A percentile compares a stretch with the other conserved stretches of the same genome.
Conservation (phyloP, 768 basidiomycete species). For the Coprinopsis strossmayeri region DNA sequence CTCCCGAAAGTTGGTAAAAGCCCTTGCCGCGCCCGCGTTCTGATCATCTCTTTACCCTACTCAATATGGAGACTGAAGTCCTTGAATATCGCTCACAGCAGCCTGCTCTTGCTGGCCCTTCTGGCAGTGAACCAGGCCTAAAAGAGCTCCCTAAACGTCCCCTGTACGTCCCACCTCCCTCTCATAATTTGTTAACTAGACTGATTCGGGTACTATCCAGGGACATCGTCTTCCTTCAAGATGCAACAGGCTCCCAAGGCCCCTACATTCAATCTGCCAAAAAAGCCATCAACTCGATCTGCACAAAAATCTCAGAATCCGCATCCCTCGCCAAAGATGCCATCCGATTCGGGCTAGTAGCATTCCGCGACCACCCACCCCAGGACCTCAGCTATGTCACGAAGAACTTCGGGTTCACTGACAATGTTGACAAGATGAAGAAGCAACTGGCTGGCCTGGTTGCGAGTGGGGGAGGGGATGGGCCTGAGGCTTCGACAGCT, state of each 20-base stretch:
- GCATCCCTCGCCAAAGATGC: constrained; percentile 30
- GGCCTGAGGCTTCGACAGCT: constrained; percentile 52
- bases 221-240: constrained; percentile 13
- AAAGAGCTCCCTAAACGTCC: too few relatives aligned
- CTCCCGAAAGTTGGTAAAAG: too few relatives aligned
- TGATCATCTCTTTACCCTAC: too few relatives aligned
- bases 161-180: background rate
- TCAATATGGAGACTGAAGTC: too few relatives aligned
- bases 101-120: too few relatives aligned
- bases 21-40: too few relatives aligned
- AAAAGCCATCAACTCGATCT: constrained; percentile 46
- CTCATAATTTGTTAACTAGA: too few relatives aligned
- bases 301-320: constrained; percentile 30
- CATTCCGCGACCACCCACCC: constrained; percentile 41
- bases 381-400: constrained; percentile 48
- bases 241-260: constrained; percentile 39
- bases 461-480: constrained; percentile 43
- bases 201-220: too few relatives aligned
- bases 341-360: constrained; percentile 8
- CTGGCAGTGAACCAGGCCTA: too few relatives aligned
- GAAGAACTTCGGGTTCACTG: constrained; percentile 43
- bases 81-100: too few relatives aligned
- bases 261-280: constrained; percentile 35
- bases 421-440: constrained; percentile 37
- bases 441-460: constrained; percentile 34